Percentiles rank a stretch among this genome's conserved stretches.
Evolutionary conservation across 371 early-diverging fungal genomes (phyloP).

Genomic region (Dichotomocladium elegans): DNA sequence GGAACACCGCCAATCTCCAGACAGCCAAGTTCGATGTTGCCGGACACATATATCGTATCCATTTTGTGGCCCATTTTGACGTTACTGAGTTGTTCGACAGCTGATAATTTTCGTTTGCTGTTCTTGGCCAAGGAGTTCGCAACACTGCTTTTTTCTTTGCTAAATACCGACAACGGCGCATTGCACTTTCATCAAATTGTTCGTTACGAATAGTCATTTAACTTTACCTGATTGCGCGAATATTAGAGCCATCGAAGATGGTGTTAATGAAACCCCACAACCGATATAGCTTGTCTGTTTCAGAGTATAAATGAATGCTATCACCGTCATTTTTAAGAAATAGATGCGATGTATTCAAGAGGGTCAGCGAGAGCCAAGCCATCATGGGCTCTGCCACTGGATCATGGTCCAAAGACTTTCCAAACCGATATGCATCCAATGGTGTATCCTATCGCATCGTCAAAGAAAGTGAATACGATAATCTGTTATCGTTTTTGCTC

Average conservation of each 20-base stretch:
- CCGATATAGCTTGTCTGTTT: slow-evolving; percentile 2
- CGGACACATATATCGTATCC: slow-evolving; percentile 7
- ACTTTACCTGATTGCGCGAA: neutral
- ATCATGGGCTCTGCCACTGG: neutral
- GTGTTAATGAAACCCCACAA: neutral
- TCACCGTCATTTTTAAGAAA: neutral
- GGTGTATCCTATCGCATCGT: neutral
- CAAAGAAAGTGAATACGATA: neutral
- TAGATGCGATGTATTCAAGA: neutral
- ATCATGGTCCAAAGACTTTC: neutral
- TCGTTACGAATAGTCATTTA: neutral
- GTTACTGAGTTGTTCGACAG: slow-evolving; percentile 2
- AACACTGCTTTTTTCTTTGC: slow-evolving; percentile 7
- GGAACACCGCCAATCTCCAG: slow-evolving; percentile 1
- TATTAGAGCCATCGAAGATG: neutral
- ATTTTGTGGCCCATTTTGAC: slow-evolving; percentile 5
- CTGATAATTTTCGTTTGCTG: slow-evolving; percentile 7
- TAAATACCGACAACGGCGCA: neutral
- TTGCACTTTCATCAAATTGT: neutral
- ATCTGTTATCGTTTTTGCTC: neutral
- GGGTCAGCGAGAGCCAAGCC: neutral
- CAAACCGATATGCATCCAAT: neutral
- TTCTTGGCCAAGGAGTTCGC: slow-evolving; percentile 6
- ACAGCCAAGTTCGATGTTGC: slow-evolving; percentile 9
- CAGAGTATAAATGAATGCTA: neutral